Evolutionary conservation across 257 asterid species (phyloP).

Genomic region (Ilex aquifolium): DNA sequence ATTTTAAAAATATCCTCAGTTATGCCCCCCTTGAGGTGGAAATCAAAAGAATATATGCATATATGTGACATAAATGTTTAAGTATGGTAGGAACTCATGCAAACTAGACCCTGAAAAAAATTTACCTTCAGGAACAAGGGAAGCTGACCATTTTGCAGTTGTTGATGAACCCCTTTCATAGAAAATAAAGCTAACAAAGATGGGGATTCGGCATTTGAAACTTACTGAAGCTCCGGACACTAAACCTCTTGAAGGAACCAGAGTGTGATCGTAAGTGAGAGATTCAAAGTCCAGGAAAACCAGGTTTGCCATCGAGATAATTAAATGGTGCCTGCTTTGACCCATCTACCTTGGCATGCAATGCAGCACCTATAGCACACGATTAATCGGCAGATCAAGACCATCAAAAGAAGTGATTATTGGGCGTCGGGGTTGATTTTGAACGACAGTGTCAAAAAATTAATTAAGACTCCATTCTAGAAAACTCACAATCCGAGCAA

Average conservation of each 20-base stretch:
- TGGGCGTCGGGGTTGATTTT: no score
- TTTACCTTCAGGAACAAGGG: slow-evolving; percentile 55
- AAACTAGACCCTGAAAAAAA: slow-evolving; percentile 6
- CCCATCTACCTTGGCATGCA: slow-evolving; percentile 80
- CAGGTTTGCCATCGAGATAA: slow-evolving; percentile 38
- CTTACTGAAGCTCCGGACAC: slow-evolving; percentile 24
- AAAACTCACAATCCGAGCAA: no score
- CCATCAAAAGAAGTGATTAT: no score
- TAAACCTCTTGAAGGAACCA: slow-evolving; percentile 53
- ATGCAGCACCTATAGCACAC: no score
- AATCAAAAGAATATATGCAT: no score
- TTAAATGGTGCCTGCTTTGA: slow-evolving; percentile 43
- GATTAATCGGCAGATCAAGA: no score
- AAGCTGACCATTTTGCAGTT: slow-evolving; percentile 38
- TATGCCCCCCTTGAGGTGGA: no score
- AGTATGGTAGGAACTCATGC: no score
- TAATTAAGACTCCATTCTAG: no score
- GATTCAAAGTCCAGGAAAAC: slow-evolving; percentile 56
- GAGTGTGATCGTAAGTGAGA: slow-evolving; percentile 48
- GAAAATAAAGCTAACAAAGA: slow-evolving; percentile 2
- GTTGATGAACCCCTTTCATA: slow-evolving; percentile 35
- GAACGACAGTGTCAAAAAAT: no score
- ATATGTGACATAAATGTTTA: no score
- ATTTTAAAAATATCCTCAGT: no score
- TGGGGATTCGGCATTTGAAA: slow-evolving; percentile 23